phyloP scores from a whole-genome alignment of 2,329 filamentous ascomycete genomes.

The Pseudopithomyces maydicus region DNA sequence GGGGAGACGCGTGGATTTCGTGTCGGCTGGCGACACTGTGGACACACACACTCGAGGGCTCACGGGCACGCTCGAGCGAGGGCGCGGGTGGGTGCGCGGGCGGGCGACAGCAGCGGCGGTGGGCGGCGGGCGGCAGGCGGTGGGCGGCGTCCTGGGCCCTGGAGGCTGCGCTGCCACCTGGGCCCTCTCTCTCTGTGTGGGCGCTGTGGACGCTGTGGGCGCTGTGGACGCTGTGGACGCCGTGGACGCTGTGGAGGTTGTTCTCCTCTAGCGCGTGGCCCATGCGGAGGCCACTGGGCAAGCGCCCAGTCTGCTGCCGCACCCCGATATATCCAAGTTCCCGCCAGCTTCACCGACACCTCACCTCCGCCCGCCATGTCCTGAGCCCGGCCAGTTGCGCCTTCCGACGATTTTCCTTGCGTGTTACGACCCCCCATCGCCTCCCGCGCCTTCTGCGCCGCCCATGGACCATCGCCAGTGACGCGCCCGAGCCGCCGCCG shows the following conservation, averaged over 20 bases:
- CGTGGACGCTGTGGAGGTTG: background rate
- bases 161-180: no score
- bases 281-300: background rate
- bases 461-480: constrained; percentile 3
- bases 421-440: background rate
- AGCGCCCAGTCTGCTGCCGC: constrained; percentile 1
- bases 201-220: background rate
- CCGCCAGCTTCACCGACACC: constrained; percentile 3
- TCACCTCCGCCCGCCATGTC: constrained; percentile 6
- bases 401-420: constrained; percentile 6
- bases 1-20: constrained; percentile 17
- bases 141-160: no score
- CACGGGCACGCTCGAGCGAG: background rate
- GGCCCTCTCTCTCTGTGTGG: no score
- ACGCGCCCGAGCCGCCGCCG: constrained; percentile 7
- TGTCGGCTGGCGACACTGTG: constrained; percentile 12
- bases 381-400: constrained; percentile 4
- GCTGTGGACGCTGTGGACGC: background rate
- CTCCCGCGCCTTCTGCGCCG: background rate
- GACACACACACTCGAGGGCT: background rate
- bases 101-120: background rate
- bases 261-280: background rate
- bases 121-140: no score
- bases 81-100: background rate
- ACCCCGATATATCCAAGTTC: background rate